Percentiles rank a stretch among this genome's conserved stretches.
Evolutionary conservation across 2,329 filamentous ascomycete species (phyloP).

Genomic region (Ophiognomonia clavigignenti-juglandacearum): DNA sequence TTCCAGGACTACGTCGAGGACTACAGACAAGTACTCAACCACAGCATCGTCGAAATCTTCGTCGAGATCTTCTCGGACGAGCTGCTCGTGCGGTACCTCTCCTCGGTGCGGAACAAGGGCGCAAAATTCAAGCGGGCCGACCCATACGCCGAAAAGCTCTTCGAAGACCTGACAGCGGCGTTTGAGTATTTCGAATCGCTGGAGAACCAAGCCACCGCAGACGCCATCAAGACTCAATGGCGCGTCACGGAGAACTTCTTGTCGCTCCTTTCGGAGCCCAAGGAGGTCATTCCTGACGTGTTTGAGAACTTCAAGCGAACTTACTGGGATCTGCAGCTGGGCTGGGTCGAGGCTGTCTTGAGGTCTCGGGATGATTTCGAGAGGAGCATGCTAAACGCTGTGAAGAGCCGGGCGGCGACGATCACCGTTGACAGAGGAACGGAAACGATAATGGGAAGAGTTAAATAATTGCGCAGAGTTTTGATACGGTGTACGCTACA

Average conservation of each 20-base stretch:
- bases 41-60: conserved; percentile 83
- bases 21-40: conserved; percentile 79
- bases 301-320: conserved; percentile 79
- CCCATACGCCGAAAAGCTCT: conserved; percentile 87
- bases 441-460: conserved; percentile 93
- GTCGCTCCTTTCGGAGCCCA: conserved; percentile 72
- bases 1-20: conserved; percentile 93
- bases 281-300: conserved; percentile 65
- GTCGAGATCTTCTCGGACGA: conserved; percentile 92
- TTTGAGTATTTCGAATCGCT: conserved; percentile 82
- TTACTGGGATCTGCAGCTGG: conserved; percentile 92
- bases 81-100: conserved; percentile 80
- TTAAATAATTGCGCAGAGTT: conserved; percentile 71
- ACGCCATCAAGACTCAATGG: conserved; percentile 85
- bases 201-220: conserved; percentile 63
- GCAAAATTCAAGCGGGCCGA: conserved; percentile 84
- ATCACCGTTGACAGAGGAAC: conserved; percentile 73
- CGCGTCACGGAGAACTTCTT: conserved; percentile 82
- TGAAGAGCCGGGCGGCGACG: conserved; percentile 85
- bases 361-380: conserved; percentile 90
- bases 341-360: conserved; percentile 92
- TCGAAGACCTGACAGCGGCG: conserved; percentile 83
- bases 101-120: conserved; percentile 79
- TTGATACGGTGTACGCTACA: neutral
- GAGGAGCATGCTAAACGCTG: conserved; percentile 76